Percentiles rank a stretch among this genome's conserved stretches.
Evolutionary conservation across 2,329 filamentous ascomycete species (phyloP).

Genomic region (Fusarium vanettenii): DNA sequence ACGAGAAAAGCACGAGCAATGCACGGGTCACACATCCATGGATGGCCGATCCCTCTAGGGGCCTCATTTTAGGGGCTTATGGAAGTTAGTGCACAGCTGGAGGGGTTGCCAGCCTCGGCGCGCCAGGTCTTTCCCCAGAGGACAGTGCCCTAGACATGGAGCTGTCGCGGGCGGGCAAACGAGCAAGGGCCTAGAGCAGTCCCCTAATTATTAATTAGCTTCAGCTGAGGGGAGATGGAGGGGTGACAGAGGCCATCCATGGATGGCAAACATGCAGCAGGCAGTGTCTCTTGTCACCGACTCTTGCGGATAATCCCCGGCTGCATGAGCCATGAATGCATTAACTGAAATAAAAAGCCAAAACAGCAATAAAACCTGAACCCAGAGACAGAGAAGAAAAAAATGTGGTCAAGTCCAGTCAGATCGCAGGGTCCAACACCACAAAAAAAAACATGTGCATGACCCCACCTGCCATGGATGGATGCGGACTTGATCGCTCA

Average conservation of each 20-base stretch:
- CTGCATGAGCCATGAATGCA: background rate
- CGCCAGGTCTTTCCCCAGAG: constrained; percentile 11
- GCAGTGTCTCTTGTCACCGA: background rate
- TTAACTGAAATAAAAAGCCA: background rate
- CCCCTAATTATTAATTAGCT: constrained; percentile 8
- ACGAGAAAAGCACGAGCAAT: constrained; percentile 26
- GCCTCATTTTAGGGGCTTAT: constrained; percentile 15
- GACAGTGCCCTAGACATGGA: constrained; percentile 14
- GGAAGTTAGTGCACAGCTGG: background rate
- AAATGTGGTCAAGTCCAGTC: constrained; percentile 21
- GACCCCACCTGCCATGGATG: constrained; percentile 18
- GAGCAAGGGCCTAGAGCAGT: constrained; percentile 7
- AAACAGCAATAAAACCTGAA: constrained; percentile 16
- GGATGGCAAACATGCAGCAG: background rate
- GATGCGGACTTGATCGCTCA: constrained; percentile 10
- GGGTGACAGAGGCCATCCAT: background rate
- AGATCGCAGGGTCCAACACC: constrained; percentile 40
- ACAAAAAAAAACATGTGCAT: constrained; percentile 12
- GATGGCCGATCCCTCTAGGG: constrained; percentile 30
- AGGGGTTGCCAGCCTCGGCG: background rate
- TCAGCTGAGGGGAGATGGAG: constrained; percentile 1
- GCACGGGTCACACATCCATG: constrained; percentile 21
- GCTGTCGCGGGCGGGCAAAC: background rate
- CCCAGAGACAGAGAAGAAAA: constrained; percentile 4
- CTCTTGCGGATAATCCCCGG: background rate